Conservation (phyloP, 2,329 filamentous ascomycete species). For the Beauveria sp. region DNA sequence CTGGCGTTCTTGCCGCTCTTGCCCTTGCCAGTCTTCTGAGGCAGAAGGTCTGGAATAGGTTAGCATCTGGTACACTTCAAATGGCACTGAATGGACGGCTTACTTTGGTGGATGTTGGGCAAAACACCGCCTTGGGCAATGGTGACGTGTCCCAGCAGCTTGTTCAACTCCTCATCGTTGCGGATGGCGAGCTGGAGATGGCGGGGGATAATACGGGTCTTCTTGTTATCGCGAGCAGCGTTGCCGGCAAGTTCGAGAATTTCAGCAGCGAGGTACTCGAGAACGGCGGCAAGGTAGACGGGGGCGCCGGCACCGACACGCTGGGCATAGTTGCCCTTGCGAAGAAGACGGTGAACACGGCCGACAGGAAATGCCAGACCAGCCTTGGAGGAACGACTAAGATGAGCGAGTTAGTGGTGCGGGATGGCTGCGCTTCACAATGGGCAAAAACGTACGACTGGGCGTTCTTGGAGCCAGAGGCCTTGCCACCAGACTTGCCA, state of each 20-base stretch:
- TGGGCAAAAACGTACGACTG: conserved; percentile 72
- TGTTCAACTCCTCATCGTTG: conserved; percentile 99
- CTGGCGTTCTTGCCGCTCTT: conserved; percentile 89
- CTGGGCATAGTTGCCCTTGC: conserved; percentile 99
- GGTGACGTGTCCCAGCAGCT: conserved; percentile 90
- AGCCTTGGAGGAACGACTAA: conserved; percentile 95
- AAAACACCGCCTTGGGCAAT: conserved; percentile 96
- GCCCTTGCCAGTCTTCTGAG: conserved; percentile 84
- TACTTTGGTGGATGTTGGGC: conserved; percentile 96
- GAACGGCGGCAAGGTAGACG: conserved; percentile 93
- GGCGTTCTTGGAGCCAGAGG: conserved; percentile 96
- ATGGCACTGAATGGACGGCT: conserved; percentile 28
- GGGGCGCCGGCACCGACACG: conserved; percentile 98
- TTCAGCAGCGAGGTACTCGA: conserved; percentile 97
- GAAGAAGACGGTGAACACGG: conserved; percentile 97
- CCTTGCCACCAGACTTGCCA: conserved; percentile 99
- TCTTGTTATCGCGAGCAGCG: conserved; percentile 99
- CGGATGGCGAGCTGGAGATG: conserved; percentile 98
- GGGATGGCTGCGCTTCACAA: neutral
- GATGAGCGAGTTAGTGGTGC: conserved; percentile 8
- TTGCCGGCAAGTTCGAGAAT: conserved; percentile 98
- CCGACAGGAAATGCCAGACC: conserved; percentile 98
- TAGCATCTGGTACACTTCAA: conserved; percentile 28
- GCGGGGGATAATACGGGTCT: conserved; percentile 99
- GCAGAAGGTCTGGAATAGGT: conserved; percentile 68